Evolutionary conservation across 1,284 basidiomycete species (phyloP), one percentile per base, ranked within the genome.

Genomic region (Moesziomyces sp.): DNA sequence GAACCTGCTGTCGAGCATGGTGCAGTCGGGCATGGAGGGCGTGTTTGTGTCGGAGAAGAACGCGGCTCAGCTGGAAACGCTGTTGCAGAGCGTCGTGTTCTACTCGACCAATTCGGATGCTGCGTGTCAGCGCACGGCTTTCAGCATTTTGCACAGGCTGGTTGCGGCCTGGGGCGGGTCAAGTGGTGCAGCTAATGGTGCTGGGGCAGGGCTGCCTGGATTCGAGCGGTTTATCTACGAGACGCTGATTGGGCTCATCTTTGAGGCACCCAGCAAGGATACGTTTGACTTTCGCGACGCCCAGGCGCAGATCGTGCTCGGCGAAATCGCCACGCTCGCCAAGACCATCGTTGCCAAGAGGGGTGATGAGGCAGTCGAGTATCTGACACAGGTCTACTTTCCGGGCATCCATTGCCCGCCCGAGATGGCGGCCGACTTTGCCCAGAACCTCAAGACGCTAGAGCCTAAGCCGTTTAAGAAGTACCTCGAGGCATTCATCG

Each of bases 211-310:
- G 7, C 38, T 99, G 28, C 93, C 93, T 14, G 96, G 96, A 1
- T 99, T 98, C 82, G 94, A 97, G 77, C 88, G 89, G 14, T 97
- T 97, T 83, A 88, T 97, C 52, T 99, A 99, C 84, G 92, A 96
- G 74, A 89, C 91, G 10, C 86, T 97, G 45, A 87, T 98, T 52
- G 93, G 93, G 5, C 86, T 91, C 1, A 91, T 91, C 35, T 97
- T 99, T 83, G 88, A 90, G 23, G 90, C 97, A 5, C 90, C 94
- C 0, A 90, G 92, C 13, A 87, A 89, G 23, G 89, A 91, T 0
- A 88, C 90, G 45, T 94, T 98, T 82, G 96, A 96, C 81, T 87
- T 92, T 74, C 92, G 91, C 78, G 93, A 96, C 79, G 93, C 93
- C 6, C 93, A 94, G 59, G 54, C 75, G 83, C 74, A 78, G 50